A percentile compares a stretch with the other conserved stretches of the same genome.
Evolutionary conservation across 2,329 filamentous ascomycete species (phyloP).

Genomic region (Aspergillus vadensis): DNA sequence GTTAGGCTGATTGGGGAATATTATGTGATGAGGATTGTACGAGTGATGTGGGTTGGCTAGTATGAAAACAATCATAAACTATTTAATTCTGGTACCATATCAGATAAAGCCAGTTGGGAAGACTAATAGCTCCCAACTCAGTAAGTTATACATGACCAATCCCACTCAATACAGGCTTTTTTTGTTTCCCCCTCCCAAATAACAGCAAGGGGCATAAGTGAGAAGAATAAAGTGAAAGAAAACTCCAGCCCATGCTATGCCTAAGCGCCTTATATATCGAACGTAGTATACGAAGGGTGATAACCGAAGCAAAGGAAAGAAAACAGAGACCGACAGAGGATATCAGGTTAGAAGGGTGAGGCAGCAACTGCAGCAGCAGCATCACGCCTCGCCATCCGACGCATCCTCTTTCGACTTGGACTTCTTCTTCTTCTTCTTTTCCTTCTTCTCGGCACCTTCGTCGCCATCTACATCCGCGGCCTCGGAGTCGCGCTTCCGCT

Average conservation of each 20-base stretch:
- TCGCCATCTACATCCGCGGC: conserved; percentile 38
- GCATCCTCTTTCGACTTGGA: conserved; percentile 38
- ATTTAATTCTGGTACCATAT: conserved; percentile 5
- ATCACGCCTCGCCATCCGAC: conserved; percentile 30
- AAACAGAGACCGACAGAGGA: conserved; percentile 22
- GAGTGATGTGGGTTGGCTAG: neutral
- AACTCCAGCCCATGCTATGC: conserved; percentile 44
- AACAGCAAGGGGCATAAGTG: neutral
- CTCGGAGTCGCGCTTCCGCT: conserved; percentile 42
- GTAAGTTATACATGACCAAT: conserved; percentile 6
- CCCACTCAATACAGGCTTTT: conserved; percentile 4
- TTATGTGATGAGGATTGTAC: neutral
- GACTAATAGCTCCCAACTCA: neutral
- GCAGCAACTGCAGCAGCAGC: neutral
- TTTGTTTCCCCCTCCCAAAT: neutral
- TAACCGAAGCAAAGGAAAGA: conserved; percentile 2
- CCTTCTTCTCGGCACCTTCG: conserved; percentile 56
- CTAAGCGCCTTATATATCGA: conserved; percentile 34
- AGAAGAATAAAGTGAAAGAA: conserved; percentile 18
- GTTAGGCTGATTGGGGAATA: neutral
- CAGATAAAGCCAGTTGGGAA: neutral
- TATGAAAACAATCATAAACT: neutral
- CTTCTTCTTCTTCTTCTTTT: conserved; percentile 59
- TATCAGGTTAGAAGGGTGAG: conserved; percentile 6
- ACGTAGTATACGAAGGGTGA: conserved; percentile 11